phyloP scores from a whole-genome alignment of 331 rosid genomes.

The Acacia pycnantha region DNA sequence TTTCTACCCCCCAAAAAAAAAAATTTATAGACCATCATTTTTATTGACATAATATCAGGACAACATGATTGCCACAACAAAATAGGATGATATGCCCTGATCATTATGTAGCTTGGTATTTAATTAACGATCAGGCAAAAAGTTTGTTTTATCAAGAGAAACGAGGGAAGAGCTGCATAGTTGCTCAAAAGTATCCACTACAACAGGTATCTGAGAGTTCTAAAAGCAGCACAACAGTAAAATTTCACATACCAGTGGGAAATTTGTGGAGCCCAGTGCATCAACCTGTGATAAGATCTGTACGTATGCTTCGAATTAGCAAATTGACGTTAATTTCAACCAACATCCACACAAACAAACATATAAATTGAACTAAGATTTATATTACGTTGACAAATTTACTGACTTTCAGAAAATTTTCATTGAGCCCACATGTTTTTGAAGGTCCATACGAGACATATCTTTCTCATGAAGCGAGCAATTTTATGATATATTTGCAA shows the following conservation, averaged over 20 bases:
- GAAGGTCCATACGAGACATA: neutral
- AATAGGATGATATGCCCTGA: neutral
- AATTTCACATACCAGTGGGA: slow-evolving; percentile 64
- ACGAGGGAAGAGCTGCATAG: neutral
- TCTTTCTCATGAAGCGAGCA: neutral
- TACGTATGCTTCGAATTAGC: slow-evolving; percentile 24
- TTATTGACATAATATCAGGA: neutral
- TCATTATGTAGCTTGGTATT: neutral
- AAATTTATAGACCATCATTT: neutral
- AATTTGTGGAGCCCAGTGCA: slow-evolving; percentile 68
- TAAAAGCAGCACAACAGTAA: slow-evolving; percentile 8
- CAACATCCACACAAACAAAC: neutral
- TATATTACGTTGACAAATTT: neutral
- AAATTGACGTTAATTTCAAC: slow-evolving; percentile 27
- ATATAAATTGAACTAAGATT: neutral
- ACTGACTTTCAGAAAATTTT: neutral
- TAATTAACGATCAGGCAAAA: neutral
- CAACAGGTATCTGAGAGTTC: slow-evolving; percentile 16
- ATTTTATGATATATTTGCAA: neutral
- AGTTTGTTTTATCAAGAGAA: slow-evolving; percentile 5
- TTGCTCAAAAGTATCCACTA: slow-evolving; percentile 5
- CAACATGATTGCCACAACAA: neutral
- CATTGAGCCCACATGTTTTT: neutral
- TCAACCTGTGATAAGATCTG: slow-evolving; percentile 79
- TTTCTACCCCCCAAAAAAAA: neutral